Percentiles rank a stretch among this genome's conserved stretches.
Evolutionary conservation across 768 basidiomycete genomes (phyloP).

Genomic region (Suillus subaureus): DNA sequence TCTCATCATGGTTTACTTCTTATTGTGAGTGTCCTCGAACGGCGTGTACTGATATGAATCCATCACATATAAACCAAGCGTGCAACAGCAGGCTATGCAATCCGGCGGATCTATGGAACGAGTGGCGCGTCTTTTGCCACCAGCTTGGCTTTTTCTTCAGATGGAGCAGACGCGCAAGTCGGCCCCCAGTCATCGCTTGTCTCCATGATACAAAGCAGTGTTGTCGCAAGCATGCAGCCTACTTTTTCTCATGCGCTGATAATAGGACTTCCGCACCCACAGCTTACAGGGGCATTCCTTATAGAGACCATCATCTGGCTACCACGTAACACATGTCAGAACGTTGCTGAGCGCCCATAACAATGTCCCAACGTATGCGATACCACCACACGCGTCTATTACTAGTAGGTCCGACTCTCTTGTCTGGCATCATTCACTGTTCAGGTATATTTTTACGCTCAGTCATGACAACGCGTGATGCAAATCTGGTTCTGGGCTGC

Average conservation of each 20-base stretch:
- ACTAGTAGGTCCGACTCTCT: slow-evolving; percentile 17
- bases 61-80: neutral
- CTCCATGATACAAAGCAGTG: slow-evolving; percentile 12
- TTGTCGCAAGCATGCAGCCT: slow-evolving; percentile 8
- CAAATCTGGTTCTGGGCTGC: slow-evolving; percentile 3
- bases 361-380: slow-evolving; percentile 20
- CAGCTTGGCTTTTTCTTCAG: neutral
- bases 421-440: slow-evolving; percentile 24
- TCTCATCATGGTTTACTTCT: neutral
- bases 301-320: slow-evolving; percentile 32
- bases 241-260: neutral
- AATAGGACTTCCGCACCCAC: neutral
- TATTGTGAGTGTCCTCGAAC: neutral
- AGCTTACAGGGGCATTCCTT: slow-evolving; percentile 29
- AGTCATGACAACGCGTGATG: slow-evolving; percentile 7
- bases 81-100: slow-evolving; percentile 3
- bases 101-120: slow-evolving; percentile 5
- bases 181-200: neutral
- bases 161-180: neutral
- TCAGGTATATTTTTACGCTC: slow-evolving; percentile 6
- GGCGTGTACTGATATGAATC: neutral
- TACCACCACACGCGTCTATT: slow-evolving; percentile 21
- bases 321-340: slow-evolving; percentile 27
- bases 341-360: slow-evolving; percentile 31
- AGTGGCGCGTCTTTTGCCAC: neutral